Evolutionary conservation across 2,329 filamentous ascomycete species (phyloP).

Genomic region (Akanthomyces muscarius): DNA sequence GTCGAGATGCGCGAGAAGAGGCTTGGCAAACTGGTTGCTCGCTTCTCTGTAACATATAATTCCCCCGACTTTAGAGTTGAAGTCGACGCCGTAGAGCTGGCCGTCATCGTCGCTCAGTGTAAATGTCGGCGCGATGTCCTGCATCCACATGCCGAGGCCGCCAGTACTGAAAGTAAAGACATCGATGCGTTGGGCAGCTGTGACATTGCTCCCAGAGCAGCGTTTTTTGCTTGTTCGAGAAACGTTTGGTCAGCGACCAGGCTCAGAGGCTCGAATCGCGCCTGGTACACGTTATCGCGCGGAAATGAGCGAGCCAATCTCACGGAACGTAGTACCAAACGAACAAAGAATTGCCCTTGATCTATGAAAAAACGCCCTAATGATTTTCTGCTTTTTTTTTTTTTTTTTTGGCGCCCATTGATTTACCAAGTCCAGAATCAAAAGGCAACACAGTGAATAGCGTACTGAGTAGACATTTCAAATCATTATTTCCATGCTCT

Average conservation of each 20-base stretch:
- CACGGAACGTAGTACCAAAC: too few species aligned
- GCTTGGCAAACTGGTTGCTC: background rate
- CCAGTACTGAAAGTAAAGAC: background rate
- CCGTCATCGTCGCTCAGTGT: background rate
- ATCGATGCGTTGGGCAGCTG: background rate
- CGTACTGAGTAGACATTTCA: too few species aligned
- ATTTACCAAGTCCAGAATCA: too few species aligned
- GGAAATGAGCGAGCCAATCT: too few species aligned
- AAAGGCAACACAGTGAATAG: too few species aligned
- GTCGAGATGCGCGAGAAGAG: background rate
- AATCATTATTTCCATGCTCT: too few species aligned
- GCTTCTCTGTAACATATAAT: background rate
- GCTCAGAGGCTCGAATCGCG: slow-evolving; percentile 3
- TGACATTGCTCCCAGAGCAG: background rate
- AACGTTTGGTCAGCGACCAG: background rate
- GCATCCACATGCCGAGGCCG: slow-evolving; percentile 15
- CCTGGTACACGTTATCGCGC: background rate
- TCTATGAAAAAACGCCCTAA: too few species aligned
- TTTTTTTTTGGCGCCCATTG: too few species aligned
- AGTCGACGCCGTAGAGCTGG: slow-evolving; percentile 7
- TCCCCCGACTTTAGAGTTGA: slow-evolving; percentile 17
- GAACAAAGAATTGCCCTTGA: too few species aligned
- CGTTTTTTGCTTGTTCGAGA: background rate
- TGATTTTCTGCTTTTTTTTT: too few species aligned
- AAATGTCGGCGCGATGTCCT: slow-evolving; percentile 17